Evolutionary conservation across 805 yeast genomes (phyloP).

Genomic region (Wickerhamiella qilinensis): DNA sequence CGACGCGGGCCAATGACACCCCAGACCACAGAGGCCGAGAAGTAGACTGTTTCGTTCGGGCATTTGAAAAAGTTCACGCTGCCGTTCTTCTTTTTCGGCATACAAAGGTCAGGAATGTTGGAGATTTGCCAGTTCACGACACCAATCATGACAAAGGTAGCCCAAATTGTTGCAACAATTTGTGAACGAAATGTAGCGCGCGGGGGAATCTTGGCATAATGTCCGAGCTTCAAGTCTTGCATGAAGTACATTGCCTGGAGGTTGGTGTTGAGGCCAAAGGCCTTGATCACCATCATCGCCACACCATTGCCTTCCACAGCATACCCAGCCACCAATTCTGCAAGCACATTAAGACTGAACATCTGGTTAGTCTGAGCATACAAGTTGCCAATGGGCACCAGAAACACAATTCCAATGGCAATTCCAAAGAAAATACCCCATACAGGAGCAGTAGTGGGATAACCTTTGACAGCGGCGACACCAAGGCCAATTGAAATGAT

Average conservation of each 20-base stretch:
- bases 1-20: constrained; percentile 47
- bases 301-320: constrained; percentile 46
- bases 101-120: constrained; percentile 29
- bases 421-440: constrained; percentile 49
- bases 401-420: constrained; percentile 36
- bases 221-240: constrained; percentile 36
- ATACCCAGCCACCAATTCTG: constrained; percentile 50
- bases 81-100: constrained; percentile 25
- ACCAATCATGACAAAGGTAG: constrained; percentile 26
- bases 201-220: constrained; percentile 28
- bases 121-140: constrained; percentile 29
- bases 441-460: constrained; percentile 33
- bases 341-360: constrained; percentile 45
- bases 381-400: constrained; percentile 46
- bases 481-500: constrained; percentile 30
- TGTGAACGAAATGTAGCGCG: constrained; percentile 27
- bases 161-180: constrained; percentile 25
- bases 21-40: constrained; percentile 38
- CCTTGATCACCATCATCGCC: constrained; percentile 47
- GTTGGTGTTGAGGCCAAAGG: constrained; percentile 44
- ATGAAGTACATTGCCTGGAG: constrained; percentile 42
- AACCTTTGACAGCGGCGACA: constrained; percentile 27
- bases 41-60: constrained; percentile 26
- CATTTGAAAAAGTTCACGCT: constrained; percentile 25
- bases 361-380: constrained; percentile 42